Base-by-base conservation (phyloP, 148 eudicot species). In the Rhododendron williamsianum region DNA sequence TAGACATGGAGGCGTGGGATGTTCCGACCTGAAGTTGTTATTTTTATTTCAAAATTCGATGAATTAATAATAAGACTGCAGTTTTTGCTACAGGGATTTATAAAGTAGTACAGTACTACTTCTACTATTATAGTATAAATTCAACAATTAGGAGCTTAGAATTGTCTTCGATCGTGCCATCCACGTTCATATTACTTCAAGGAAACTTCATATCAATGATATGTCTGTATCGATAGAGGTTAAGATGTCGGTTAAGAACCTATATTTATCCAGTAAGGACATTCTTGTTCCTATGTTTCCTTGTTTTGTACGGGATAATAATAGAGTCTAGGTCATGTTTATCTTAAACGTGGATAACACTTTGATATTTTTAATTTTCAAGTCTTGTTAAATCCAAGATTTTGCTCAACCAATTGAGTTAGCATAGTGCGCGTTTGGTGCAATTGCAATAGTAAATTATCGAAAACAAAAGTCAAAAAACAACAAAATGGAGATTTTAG, bases 151-250 rank as follows among this genome's bases (percentile, higher is more conserved):
- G 11, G 63, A 49, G 45, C 15, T 46, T 16, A 27, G 49, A 72
- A 74, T 65, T 63, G 82, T 85, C 83, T 30, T 27, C 83, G 76
- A 87, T 84, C 52, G 89, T 91, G 91, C 82, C 33, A 76, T 76
- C 90, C 92, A 91, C 91, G 91, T 91, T 91, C 86, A 25, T 77
- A 16, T 54, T 15, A 54, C 60, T 54, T 54, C 6, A 63, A 63
- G 69, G 27, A 63, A 27, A 69, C 36, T 25, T 69, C 36, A 69
- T 30, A 11, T 27, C 15, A 11, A 60, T 60, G 16, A 69, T 27
- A 30, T 71, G 76, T 71, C 38, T 27, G 35, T 71, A 13, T 71
- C 76, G 15, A 71, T 13, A 41, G 76, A 71, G 18, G 76, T 71
- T 71, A 71, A 69, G 72, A 12, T 71, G 76, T 71, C 76, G 38